These are phyloP conservation scores for Vickermania spadyakhi DNA, from an alignment of 208 protist species.

Conservation along the genomic window DNA sequence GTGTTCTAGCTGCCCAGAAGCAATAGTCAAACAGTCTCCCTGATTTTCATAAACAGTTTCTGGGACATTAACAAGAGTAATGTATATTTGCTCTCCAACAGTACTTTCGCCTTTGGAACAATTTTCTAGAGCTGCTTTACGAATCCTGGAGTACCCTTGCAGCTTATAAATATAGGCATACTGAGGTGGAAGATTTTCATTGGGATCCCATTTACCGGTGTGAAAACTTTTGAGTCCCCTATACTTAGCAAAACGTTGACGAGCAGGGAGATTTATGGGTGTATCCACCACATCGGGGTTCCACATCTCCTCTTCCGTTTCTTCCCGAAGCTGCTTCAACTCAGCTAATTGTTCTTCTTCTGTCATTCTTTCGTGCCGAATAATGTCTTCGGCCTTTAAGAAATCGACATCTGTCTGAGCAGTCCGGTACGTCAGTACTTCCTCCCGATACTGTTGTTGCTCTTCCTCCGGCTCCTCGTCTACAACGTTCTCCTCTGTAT, in stretches of 20 bases:
- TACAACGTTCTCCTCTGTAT: slow-evolving; percentile 43
- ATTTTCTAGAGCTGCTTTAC: slow-evolving; percentile 41
- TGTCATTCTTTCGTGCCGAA: slow-evolving; percentile 76
- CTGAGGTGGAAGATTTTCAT: slow-evolving; percentile 74
- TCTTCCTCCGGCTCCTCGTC: slow-evolving; percentile 21
- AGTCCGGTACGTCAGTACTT: slow-evolving; percentile 53
- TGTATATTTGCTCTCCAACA: slow-evolving; percentile 44
- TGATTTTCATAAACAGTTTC: slow-evolving; percentile 26
- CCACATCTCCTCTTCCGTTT: slow-evolving; percentile 78
- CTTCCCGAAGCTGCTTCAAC: slow-evolving; percentile 58
- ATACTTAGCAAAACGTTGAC: slow-evolving; percentile 84
- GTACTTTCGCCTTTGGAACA: slow-evolving; percentile 39
- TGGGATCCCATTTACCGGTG: slow-evolving; percentile 73
- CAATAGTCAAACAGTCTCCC: slow-evolving; percentile 44
- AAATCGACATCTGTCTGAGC: slow-evolving; percentile 80
- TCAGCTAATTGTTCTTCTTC: slow-evolving; percentile 66
- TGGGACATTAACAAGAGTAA: slow-evolving; percentile 64
- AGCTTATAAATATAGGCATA: slow-evolving; percentile 89
- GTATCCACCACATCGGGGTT: slow-evolving; percentile 84
- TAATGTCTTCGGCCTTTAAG: slow-evolving; percentile 68
- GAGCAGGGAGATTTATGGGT: slow-evolving; percentile 71
- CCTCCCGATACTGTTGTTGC: slow-evolving; percentile 45
- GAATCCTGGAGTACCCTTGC: slow-evolving; percentile 73
- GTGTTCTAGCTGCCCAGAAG: slow-evolving; percentile 79
- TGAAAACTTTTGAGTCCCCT: slow-evolving; percentile 82